Conservation (phyloP, 1,284 basidiomycete genomes). For the Leccinum fallax region DNA sequence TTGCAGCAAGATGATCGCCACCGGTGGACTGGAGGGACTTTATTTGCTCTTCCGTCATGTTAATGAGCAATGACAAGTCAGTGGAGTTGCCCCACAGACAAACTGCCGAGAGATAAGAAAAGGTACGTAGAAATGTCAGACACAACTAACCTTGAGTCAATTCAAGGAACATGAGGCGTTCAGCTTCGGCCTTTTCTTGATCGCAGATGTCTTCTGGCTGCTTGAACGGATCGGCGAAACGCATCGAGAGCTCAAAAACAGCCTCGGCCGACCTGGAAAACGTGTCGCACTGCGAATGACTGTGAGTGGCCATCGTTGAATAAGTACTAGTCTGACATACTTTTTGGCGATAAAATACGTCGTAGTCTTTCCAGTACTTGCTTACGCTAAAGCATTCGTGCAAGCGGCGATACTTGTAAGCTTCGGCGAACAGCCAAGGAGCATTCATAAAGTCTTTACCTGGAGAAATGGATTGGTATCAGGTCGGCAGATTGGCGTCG, state of each 20-base stretch:
- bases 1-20: slow-evolving; percentile 92
- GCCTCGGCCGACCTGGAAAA: slow-evolving; percentile 92
- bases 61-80: slow-evolving; percentile 93
- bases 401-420: slow-evolving; percentile 96
- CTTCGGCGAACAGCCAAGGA: slow-evolving; percentile 95
- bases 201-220: slow-evolving; percentile 58
- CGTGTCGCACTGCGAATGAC: slow-evolving; percentile 77
- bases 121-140: slow-evolving; percentile 1
- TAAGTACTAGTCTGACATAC: slow-evolving; percentile 37
- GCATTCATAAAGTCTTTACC: slow-evolving; percentile 97
- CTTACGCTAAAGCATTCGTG: slow-evolving; percentile 95
- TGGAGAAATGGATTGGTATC: slow-evolving; percentile 28
- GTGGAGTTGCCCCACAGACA: slow-evolving; percentile 98
- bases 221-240: slow-evolving; percentile 87
- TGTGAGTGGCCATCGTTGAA: slow-evolving; percentile 5
- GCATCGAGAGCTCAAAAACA: slow-evolving; percentile 93
- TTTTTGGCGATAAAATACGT: slow-evolving; percentile 91
- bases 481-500: background rate
- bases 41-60: slow-evolving; percentile 99
- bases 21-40: slow-evolving; percentile 97
- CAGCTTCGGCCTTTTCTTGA: slow-evolving; percentile 70
- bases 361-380: slow-evolving; percentile 90
- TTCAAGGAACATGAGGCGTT: slow-evolving; percentile 91
- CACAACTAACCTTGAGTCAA: slow-evolving; percentile 74
- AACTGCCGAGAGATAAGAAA: slow-evolving; percentile 48